These are phyloP conservation scores for Paramecium bursaria DNA, from an alignment of 73 alveolate species.

Conservation along the genomic window DNA sequence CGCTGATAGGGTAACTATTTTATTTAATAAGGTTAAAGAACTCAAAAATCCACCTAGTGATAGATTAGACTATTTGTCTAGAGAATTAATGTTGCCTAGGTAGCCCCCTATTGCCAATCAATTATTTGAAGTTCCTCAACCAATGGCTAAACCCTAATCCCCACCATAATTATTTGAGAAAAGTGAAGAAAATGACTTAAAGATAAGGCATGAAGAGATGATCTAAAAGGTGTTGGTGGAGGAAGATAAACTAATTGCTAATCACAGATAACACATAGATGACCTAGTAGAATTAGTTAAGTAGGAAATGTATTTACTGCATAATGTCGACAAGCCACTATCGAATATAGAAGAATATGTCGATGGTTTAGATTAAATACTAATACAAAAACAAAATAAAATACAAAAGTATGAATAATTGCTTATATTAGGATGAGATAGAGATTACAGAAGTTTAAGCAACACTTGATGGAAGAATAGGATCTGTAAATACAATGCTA, in stretches of 20 bases:
- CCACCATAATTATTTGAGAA: conserved; percentile 55
- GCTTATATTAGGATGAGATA: conserved; percentile 17
- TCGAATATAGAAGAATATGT: conserved; percentile 97
- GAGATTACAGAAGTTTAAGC: neutral
- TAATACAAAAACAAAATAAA: conserved; percentile 75
- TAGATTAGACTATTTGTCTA: conserved; percentile 60
- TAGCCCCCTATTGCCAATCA: conserved; percentile 35
- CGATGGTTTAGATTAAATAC: conserved; percentile 87
- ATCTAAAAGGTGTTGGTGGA: conserved; percentile 96
- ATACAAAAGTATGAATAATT: neutral
- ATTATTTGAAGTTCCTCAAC: conserved; percentile 39
- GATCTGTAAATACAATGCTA: conserved; percentile 36
- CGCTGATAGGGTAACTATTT: conserved; percentile 97
- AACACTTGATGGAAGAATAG: conserved; percentile 48
- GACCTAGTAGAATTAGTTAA: conserved; percentile 96
- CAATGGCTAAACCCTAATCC: neutral
- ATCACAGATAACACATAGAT: conserved; percentile 97
- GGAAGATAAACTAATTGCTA: conserved; percentile 94
- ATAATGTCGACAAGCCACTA: conserved; percentile 99
- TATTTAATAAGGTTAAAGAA: conserved; percentile 81
- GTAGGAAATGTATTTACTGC: conserved; percentile 92
- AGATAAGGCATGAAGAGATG: conserved; percentile 92
- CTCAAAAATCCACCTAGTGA: conserved; percentile 84
- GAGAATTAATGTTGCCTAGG: conserved; percentile 80
- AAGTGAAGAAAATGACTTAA: neutral